Conservation (phyloP, 768 basidiomycete species). For the Boletus rubropictus region DNA sequence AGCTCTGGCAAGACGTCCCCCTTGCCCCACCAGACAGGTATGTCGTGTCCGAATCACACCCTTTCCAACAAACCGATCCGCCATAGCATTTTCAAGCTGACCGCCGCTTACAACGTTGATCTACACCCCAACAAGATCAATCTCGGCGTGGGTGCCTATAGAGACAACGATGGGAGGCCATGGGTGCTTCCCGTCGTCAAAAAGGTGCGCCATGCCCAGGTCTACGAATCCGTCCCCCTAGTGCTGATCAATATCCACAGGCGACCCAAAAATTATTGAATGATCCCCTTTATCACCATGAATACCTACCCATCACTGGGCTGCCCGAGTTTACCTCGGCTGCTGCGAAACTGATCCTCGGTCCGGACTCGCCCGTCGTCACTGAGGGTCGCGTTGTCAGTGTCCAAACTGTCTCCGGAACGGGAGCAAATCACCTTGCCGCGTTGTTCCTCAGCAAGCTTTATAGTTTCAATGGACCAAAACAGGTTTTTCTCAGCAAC, state of each 20-base stretch:
- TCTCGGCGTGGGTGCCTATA: constrained; percentile 89
- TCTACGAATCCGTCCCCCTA: background rate
- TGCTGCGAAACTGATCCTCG: constrained; percentile 80
- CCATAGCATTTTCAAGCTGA: constrained; percentile 82
- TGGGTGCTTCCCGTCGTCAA: constrained; percentile 91
- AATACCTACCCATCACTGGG: constrained; percentile 89
- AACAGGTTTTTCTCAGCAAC: constrained; percentile 78
- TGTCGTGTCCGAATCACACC: constrained; percentile 7
- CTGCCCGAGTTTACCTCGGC: constrained; percentile 75
- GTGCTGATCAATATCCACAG: constrained; percentile 34
- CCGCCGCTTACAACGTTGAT: constrained; percentile 84
- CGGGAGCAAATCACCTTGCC: constrained; percentile 91
- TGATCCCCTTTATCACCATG: constrained; percentile 76
- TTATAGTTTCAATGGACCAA: constrained; percentile 63
- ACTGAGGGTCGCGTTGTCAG: constrained; percentile 66
- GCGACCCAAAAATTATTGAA: constrained; percentile 66
- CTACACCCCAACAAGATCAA: constrained; percentile 74
- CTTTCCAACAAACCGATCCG: constrained; percentile 1
- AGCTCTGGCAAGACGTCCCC: constrained; percentile 70
- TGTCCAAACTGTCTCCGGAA: constrained; percentile 93
- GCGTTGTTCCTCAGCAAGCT: constrained; percentile 79
- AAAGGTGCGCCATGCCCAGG: constrained; percentile 48
- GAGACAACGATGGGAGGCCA: constrained; percentile 80
- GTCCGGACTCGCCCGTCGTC: constrained; percentile 63
- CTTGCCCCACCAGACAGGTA: constrained; percentile 85